A percentile compares a stretch with the other conserved stretches of the same genome.
These are phyloP conservation scores for Mycothermus thermophilus DNA, from an alignment of 495 filamentous ascomycete genomes.

Conservation along the genomic window DNA sequence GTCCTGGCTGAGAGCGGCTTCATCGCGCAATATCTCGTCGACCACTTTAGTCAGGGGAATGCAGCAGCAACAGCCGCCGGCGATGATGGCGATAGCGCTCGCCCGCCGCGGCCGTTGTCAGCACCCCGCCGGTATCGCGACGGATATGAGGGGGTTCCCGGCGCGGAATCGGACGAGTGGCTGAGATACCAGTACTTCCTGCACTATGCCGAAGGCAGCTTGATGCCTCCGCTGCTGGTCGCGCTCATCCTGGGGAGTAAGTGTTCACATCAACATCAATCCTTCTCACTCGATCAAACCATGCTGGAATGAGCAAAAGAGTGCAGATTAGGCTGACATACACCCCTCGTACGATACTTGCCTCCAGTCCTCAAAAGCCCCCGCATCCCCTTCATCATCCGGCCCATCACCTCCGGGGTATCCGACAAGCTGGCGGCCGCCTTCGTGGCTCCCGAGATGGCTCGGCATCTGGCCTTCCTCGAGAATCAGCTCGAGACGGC, in stretches of 20 bases:
- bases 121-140: conserved; percentile 49
- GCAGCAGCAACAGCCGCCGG: too few relatives aligned
- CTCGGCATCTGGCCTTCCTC: conserved; percentile 54
- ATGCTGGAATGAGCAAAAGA: too few relatives aligned
- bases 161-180: conserved; percentile 64
- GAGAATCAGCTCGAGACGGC: conserved; percentile 54
- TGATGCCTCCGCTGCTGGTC: conserved; percentile 14
- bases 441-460: conserved; percentile 51
- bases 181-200: conserved; percentile 62
- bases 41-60: conserved; percentile 51
- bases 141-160: conserved; percentile 40
- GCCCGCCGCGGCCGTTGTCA: too few relatives aligned
- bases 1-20: conserved; percentile 68
- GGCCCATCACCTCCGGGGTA: conserved; percentile 55
- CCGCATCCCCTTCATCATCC: conserved; percentile 72
- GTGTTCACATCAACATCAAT: neutral
- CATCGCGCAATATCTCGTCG: conserved; percentile 68
- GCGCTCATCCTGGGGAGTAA: conserved; percentile 9
- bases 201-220: conserved; percentile 60
- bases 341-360: neutral
- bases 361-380: conserved; percentile 38
- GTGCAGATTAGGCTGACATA: neutral
- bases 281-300: neutral
- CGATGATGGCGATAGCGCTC: conserved; percentile 39
- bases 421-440: conserved; percentile 43